Evolutionary conservation across 1,284 basidiomycete genomes (phyloP), one percentile per base, ranked within the genome.

Genomic region (Marasmius oreades): DNA sequence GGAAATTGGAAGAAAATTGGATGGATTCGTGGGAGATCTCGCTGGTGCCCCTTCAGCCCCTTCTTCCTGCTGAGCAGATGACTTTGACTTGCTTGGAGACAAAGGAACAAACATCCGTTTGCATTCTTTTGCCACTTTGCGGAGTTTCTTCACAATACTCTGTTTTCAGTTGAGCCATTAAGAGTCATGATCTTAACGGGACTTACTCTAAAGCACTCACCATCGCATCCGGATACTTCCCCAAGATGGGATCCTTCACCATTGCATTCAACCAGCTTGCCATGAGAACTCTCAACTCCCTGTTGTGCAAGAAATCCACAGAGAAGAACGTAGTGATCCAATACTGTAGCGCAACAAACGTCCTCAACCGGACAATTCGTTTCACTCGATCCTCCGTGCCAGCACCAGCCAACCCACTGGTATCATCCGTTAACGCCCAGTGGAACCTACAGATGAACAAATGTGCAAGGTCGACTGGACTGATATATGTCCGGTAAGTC

Each of bases 281-380:
- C 55, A 93, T 76, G 37, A 86, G 68, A 34, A 85, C 65, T 61
- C 92, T 79, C 64, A 95, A 70, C 61, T 89, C 88, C 53, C 82
- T 80, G 69, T 92, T 87, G n/a, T 87, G 84, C 58, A 92, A 71
- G 66, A 94, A 95, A 68, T 95, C 93, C 61, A 91, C 86, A 54
- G 80, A 80, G 70, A 94, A 95, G 69, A 94, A 93, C 10, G 90
- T 92, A 63, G 91, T 73, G 34, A 94, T 69, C 92, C 93, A 94
- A 66, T 91, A 92, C 48, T 90, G 79, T 53, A 94, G 83, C 7
- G 91, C 90, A 26, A 92, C 90, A 69, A 93, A 94, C 16, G 92
- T 93, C 65, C 93, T 77, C 11, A 93, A 89, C 39, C 91, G 82
- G 24, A 93, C 91, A 54, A 93, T 86, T 53, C 87, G 78, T 55